Evolutionary conservation across 805 yeast species (phyloP).

Genomic region (Jamesozyma piceae): DNA sequence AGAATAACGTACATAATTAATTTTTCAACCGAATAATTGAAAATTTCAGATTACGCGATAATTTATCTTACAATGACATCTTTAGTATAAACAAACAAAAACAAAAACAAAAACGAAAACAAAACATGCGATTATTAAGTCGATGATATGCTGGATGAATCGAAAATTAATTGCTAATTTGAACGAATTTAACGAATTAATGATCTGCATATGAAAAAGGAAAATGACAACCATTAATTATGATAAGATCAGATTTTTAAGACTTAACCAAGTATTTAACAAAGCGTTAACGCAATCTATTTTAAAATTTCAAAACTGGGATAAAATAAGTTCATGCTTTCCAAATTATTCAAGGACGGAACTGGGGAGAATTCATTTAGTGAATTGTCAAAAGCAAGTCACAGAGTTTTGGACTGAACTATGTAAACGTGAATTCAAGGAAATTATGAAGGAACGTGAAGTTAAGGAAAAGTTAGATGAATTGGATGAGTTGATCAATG

Average conservation of each 20-base stretch:
- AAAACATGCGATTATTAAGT: too few species aligned
- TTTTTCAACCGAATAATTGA: too few species aligned
- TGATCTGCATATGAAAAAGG: neutral
- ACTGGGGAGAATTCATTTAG: conserved; percentile 39
- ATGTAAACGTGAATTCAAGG: conserved; percentile 44
- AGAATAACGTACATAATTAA: too few species aligned
- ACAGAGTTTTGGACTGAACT: conserved; percentile 42
- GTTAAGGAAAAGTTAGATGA: conserved; percentile 31
- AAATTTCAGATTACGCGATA: neutral
- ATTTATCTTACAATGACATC: too few species aligned
- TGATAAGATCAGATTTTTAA: conserved; percentile 36
- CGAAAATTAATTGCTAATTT: neutral
- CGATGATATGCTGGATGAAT: too few species aligned
- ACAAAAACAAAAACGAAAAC: too few species aligned
- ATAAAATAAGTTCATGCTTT: conserved; percentile 44
- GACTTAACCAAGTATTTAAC: conserved; percentile 42
- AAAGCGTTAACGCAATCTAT: conserved; percentile 49
- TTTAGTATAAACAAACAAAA: too few species aligned
- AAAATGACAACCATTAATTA: neutral
- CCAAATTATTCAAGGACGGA: conserved; percentile 41
- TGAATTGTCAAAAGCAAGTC: conserved; percentile 44
- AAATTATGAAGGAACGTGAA: conserved; percentile 40
- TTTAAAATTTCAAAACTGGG: conserved; percentile 38
- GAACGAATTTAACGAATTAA: neutral
- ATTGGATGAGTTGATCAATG: conserved; percentile 33